Evolutionary conservation across 306 rosid species (phyloP), one percentile per base, ranked within the genome.

Genomic region (Sechiopsis laciniata): DNA sequence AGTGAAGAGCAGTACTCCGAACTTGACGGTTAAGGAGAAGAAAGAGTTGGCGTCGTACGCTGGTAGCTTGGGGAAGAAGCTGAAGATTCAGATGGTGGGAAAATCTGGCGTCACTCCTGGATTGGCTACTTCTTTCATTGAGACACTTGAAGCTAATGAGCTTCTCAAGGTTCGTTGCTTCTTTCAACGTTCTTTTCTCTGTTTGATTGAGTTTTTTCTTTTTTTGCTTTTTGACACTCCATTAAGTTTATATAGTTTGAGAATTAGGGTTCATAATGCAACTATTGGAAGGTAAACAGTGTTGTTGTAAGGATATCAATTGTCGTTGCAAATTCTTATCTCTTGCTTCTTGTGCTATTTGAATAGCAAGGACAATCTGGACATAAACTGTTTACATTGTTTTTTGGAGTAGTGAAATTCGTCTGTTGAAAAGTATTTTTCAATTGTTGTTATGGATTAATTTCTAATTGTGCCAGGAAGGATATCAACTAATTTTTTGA

Each of bases 101-200:
- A 94, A 90, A 65, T 85, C 91, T 53, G 98, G 97, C 64, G 89
- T 94, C 42, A 94, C 97, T 0, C 55, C 88, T 37, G 86, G 75
- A 76, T 73, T 93, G 62, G 94, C 90, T 4, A 65, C 90, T 6
- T 84, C 96, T 55, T 93, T 94, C 85, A 40, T 84, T 6, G 92
- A 90, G 82, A 94, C 81, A 20, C 98, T 94, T 22, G 98, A 94
- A 80, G 76, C 97, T 24, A 94, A 90, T 26, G 98, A 94, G 82
- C 95, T 94, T 87, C 92, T 90, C 54, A 90, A 94, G 96, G 98
- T 90, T 84, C 8, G 61, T 51, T 74, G 9, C 6, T 74, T 74
- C 69, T 22, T 26, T 60, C n/a, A 20, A 45, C 14, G 10, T 17
- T 66, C 35, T 11, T 53, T 42, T 64, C 17, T 66, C 55, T 66